phyloP scores from a whole-genome alignment of 2,329 filamentous ascomycete genomes.

The Graphilbum sp. region DNA sequence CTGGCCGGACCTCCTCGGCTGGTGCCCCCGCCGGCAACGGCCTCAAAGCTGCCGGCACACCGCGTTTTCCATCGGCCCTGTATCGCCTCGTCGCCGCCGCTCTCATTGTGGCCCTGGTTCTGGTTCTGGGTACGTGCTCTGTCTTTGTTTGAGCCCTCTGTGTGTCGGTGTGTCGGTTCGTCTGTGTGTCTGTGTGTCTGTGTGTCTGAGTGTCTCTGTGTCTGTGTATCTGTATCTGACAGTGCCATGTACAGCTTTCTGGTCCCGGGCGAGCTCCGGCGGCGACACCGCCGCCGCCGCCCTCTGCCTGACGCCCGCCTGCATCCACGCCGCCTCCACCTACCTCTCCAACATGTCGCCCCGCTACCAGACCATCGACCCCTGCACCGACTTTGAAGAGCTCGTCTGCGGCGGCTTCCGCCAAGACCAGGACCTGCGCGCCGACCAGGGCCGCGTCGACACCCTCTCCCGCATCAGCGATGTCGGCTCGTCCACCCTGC shows the following conservation, averaged over 20 bases:
- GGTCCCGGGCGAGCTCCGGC: not conserved
- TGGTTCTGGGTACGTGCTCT: not conserved
- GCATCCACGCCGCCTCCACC: conserved; percentile 45
- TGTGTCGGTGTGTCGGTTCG: too few species aligned
- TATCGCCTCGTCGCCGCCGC: not conserved
- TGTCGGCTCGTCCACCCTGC: conserved; percentile 38
- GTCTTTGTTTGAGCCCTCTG: too few species aligned
- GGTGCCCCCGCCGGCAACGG: too few species aligned
- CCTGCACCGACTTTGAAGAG: conserved; percentile 53
- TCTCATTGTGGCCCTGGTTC: conserved; percentile 2
- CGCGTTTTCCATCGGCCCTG: too few species aligned
- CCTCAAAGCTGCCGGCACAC: too few species aligned
- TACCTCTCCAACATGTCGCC: conserved; percentile 46
- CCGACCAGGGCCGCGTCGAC: conserved; percentile 45
- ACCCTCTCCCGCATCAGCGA: conserved; percentile 46
- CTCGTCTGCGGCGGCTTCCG: conserved; percentile 53
- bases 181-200: too few species aligned
- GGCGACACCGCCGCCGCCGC: conserved; percentile 8
- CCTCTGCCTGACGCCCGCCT: conserved; percentile 40
- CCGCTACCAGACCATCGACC: conserved; percentile 42
- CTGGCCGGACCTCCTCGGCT: too few species aligned
- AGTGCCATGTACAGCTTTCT: conserved; percentile 1
- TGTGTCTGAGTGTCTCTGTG: too few species aligned
- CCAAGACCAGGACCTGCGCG: conserved; percentile 44
- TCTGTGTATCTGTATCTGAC: too few species aligned